Evolutionary conservation across 139 green algal species (phyloP).

Genomic region (Dunaliella sp.): DNA sequence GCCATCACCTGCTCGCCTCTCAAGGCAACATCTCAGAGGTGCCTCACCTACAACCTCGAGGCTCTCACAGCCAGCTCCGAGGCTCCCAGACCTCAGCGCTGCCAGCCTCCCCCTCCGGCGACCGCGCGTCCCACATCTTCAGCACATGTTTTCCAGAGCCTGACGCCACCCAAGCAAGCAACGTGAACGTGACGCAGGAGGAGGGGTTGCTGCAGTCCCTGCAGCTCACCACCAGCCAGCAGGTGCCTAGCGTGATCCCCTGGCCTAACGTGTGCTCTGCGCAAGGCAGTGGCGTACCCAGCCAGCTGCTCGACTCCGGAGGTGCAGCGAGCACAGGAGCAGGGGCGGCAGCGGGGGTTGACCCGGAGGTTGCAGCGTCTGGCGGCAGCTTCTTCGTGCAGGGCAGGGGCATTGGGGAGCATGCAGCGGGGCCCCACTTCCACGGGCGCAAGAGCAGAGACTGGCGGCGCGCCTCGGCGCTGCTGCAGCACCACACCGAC

Average conservation of each 20-base stretch:
- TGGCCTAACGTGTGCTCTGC: no score
- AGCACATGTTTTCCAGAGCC: no score
- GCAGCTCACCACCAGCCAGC: background rate
- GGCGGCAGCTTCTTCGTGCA: background rate
- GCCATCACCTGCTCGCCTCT: background rate
- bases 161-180: no score
- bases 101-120: no score
- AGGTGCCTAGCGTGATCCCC: background rate
- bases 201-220: background rate
- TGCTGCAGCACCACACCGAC: background rate
- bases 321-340: background rate
- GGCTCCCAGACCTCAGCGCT: no score
- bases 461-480: background rate
- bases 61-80: no score
- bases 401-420: background rate
- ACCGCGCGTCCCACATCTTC: no score
- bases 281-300: no score
- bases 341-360: background rate
- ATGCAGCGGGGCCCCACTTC: background rate
- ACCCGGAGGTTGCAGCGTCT: background rate
- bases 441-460: background rate
- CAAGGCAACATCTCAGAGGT: background rate
- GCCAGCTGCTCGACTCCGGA: no score
- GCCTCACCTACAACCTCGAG: no score
- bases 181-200: no score